A percentile compares a stretch with the other conserved stretches of the same genome.
Evolutionary conservation across 371 early-diverging fungal species (phyloP).

Genomic region (Basidiobolus meristosporus): DNA sequence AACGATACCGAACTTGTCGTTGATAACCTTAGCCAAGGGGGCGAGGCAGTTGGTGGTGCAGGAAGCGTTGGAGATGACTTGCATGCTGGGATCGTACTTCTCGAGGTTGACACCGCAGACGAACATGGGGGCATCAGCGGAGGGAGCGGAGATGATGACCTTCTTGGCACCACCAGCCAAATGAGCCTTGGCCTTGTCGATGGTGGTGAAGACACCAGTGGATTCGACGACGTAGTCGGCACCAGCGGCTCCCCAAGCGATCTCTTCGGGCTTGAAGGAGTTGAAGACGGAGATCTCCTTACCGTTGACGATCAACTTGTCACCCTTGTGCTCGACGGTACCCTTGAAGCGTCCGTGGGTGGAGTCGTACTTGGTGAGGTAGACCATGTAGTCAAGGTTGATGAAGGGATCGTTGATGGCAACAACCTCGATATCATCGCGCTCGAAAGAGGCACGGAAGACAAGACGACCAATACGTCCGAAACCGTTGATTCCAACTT

Average conservation of each 20-base stretch:
- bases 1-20: no score
- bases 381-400: conserved; percentile 87
- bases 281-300: conserved; percentile 50
- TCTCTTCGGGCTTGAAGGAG: conserved; percentile 61
- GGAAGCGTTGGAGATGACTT: conserved; percentile 95
- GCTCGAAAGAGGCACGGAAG: conserved; percentile 67
- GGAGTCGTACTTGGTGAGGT: conserved; percentile 95
- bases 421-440: conserved; percentile 62
- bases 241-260: conserved; percentile 77
- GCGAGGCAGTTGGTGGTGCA: conserved; percentile 99
- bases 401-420: conserved; percentile 98
- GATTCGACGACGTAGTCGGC: conserved; percentile 97
- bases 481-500: no score
- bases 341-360: conserved; percentile 89
- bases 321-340: conserved; percentile 48
- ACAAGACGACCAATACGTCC: conserved; percentile 98
- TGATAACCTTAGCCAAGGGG: conserved; percentile 93
- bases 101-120: conserved; percentile 90
- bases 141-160: no score
- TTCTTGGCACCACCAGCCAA: conserved; percentile 89
- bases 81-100: conserved; percentile 63
- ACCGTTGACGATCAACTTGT: no score
- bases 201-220: conserved; percentile 94
- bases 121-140: conserved; percentile 74
- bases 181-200: conserved; percentile 77